Evolutionary conservation across 345 rosid species (phyloP), one percentile per base, ranked within the genome.

Genomic region (Ailanthus altissimus): DNA sequence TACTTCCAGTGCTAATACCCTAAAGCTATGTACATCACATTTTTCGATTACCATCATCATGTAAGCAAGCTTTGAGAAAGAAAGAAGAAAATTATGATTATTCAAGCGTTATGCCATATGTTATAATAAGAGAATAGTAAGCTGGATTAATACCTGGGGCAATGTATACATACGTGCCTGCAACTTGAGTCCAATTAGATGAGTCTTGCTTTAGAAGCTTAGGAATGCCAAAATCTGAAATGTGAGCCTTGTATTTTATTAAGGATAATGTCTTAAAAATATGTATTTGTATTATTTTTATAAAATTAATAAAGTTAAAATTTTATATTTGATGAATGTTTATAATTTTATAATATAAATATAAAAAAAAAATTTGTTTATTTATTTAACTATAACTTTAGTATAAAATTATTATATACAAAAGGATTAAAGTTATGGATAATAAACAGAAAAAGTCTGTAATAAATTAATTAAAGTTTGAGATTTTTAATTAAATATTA

Each of bases 21-120:
- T 80, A 15, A 78, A 79, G 50, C 84, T 82, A 53, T 82, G 78
- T 8, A 82, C 84, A 26, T 82, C 84, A 20, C 79, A 75, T 67
- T 82, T 78, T 51, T 78, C 77, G 1, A 75, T 78, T 13, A 78
- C 74, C 28, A 50, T 78, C 84, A 75, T 82, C 13, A 77, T 78
- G 80, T 70, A 78, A 20, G 84, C 84, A 20, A 83, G 72, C 79
- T 83, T 83, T 83, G 57, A 21, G 21, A 74, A 45, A 28, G n/a
- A 47, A 47, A 7, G 43, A 23, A 20, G 40, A 59, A 16, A 38
- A 16, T 7, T 0, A 8, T 36, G 32, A 64, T 43, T 20, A 56
- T 23, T 4, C 38, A 32, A 32, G 21, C 12, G 26, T 25, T 23
- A 8, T 53, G 23, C 10, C 11, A 50, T 25, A 21, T 15, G 11